Conservation (phyloP, 352 stramenopile genomes). For the Discostella stelligera region DNA sequence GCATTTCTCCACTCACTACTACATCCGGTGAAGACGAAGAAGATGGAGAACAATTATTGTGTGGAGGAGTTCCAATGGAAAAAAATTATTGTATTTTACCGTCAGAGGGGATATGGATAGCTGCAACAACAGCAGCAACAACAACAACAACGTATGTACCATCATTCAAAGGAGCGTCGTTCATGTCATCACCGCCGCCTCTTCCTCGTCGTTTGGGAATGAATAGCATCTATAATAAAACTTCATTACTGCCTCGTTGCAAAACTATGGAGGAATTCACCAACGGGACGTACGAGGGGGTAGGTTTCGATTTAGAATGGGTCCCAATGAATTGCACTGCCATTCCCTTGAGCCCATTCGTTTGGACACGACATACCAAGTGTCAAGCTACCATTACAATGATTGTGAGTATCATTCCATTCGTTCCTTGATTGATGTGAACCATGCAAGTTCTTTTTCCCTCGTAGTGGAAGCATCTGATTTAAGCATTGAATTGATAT, state of each 20-base stretch:
- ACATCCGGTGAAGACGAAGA: not conserved
- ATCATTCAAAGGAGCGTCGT: not conserved
- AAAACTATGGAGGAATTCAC: constrained; percentile 26
- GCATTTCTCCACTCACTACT: not conserved
- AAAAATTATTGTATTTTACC: constrained; percentile 25
- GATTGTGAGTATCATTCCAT: constrained; percentile 25
- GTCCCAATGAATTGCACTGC: constrained; percentile 22
- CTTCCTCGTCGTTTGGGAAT: constrained; percentile 17
- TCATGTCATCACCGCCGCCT: not conserved
- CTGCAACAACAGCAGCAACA: not conserved
- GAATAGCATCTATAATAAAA: constrained; percentile 1
- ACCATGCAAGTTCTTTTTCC: not conserved
- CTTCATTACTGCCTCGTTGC: constrained; percentile 7
- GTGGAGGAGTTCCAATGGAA: constrained; percentile 29
- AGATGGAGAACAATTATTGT: constrained; percentile 2
- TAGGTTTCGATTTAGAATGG: constrained; percentile 21
- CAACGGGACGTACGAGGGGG: constrained; percentile 8
- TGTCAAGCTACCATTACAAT: constrained; percentile 42
- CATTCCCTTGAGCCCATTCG: constrained; percentile 36
- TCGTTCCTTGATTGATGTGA: not conserved
- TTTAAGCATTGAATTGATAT: not conserved
- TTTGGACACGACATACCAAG: constrained; percentile 32
- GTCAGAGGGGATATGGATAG: constrained; percentile 19
- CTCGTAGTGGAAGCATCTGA: too few species aligned
- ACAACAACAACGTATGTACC: not conserved